Conservation (phyloP, 495 filamentous ascomycete genomes). For the Friedmanniomyces simplex region DNA sequence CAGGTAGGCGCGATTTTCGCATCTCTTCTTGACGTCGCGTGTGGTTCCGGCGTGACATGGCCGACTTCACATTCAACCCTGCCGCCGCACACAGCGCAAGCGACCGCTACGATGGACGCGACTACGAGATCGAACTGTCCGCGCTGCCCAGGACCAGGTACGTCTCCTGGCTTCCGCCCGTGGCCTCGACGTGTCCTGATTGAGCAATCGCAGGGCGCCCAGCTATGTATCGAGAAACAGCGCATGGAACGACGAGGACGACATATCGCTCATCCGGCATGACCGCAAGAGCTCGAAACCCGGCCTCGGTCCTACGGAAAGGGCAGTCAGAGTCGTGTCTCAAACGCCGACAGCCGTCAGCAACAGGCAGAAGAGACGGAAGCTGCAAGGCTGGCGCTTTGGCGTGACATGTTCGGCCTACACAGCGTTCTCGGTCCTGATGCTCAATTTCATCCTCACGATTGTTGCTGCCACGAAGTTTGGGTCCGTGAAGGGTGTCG, state of each 20-base stretch:
- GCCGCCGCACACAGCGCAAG: not conserved
- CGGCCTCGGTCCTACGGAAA: not conserved
- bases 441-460: constrained; percentile 10
- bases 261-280: not conserved
- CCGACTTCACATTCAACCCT: not conserved
- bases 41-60: not conserved
- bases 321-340: not conserved
- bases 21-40: not conserved
- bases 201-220: not conserved
- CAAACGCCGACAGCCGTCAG: not conserved
- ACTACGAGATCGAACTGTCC: not conserved
- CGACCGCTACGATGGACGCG: not conserved
- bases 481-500: not conserved
- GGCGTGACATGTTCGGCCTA: not conserved
- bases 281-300: not conserved
- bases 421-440: constrained; percentile 1
- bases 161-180: not conserved
- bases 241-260: not conserved
- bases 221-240: constrained; percentile 4
- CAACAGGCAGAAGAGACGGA: constrained; percentile 5
- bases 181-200: not conserved
- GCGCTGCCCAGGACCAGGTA: constrained; percentile 3
- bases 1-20: not conserved
- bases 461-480: not conserved
- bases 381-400: constrained; percentile 8